These are phyloP conservation scores for Solanum bulbocastanum DNA, from an alignment of 257 asterid genomes.

Conservation along the genomic window DNA sequence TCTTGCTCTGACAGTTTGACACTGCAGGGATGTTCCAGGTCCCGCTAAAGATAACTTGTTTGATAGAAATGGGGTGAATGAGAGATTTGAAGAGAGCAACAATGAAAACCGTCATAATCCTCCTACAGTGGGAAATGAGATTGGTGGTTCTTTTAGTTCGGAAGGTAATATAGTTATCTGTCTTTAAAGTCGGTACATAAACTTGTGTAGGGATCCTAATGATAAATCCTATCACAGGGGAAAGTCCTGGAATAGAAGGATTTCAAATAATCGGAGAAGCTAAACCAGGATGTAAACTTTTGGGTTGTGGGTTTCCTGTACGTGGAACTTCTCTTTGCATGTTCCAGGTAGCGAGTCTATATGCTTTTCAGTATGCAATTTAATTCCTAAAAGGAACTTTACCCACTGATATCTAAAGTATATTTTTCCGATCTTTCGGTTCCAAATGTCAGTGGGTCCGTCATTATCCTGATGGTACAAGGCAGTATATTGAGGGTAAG, in stretches of 20 bases:
- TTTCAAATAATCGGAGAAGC: conserved; percentile 96
- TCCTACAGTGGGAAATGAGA: conserved; percentile 32
- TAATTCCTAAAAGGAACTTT: not conserved
- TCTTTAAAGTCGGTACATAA: not conserved
- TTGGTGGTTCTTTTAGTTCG: conserved; percentile 43
- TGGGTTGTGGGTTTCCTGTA: conserved; percentile 91
- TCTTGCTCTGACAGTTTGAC: not conserved
- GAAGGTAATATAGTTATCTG: conserved; percentile 45
- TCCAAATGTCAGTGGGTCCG: conserved; percentile 84
- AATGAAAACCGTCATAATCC: conserved; percentile 35
- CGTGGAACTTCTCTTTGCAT: conserved; percentile 97
- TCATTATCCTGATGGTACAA: conserved; percentile 94
- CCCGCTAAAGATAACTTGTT: conserved; percentile 26
- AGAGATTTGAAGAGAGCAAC: conserved; percentile 39
- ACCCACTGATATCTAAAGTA: conserved; percentile 1
- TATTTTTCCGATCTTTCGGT: conserved; percentile 5
- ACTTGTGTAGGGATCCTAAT: conserved; percentile 12
- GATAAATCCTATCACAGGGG: conserved; percentile 30
- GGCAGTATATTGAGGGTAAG: conserved; percentile 91
- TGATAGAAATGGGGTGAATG: conserved; percentile 37
- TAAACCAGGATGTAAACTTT: conserved; percentile 79
- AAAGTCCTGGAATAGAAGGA: conserved; percentile 84
- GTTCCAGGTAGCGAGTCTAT: conserved; percentile 64
- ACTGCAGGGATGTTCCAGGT: conserved; percentile 55
- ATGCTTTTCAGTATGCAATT: not conserved